Conservation (phyloP, 148 eudicot genomes). For the Linanthus parryae region DNA sequence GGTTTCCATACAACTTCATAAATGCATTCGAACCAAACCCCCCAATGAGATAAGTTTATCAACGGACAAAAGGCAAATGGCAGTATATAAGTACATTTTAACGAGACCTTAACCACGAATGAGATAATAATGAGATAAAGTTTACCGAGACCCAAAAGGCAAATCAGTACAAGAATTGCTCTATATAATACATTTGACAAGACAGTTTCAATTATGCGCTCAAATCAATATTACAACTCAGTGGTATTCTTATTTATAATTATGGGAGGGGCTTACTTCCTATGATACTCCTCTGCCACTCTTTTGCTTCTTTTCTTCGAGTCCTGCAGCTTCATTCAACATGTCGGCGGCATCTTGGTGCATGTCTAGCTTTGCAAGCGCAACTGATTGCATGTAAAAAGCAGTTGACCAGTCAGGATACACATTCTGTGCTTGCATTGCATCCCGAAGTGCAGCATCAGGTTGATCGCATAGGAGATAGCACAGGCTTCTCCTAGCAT, state of each 20-base stretch:
- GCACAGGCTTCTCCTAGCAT: constrained; percentile 69
- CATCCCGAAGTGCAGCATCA: constrained; percentile 49
- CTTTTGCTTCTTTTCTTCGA: constrained; percentile 75
- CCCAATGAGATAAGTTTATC: too few relatives aligned
- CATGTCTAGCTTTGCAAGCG: constrained; percentile 83
- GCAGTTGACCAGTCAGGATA: constrained; percentile 85
- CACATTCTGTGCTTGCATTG: constrained; percentile 89
- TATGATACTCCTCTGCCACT: constrained; percentile 42
- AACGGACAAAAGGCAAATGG: too few relatives aligned
- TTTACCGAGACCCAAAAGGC: too few relatives aligned
- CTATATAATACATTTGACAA: too few relatives aligned
- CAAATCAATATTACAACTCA: too few relatives aligned
- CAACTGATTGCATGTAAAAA: constrained; percentile 86
- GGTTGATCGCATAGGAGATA: constrained; percentile 64
- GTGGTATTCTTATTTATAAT: constrained; percentile 7
- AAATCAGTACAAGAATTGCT: too few relatives aligned
- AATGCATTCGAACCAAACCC: too few relatives aligned
- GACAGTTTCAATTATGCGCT: too few relatives aligned
- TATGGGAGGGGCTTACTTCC: neutral
- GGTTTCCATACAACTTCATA: too few relatives aligned
- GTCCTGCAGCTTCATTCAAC: constrained; percentile 70
- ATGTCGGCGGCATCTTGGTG: constrained; percentile 78
- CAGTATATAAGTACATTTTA: too few relatives aligned
- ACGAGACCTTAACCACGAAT: too few relatives aligned
- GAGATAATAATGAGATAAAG: too few relatives aligned